A percentile compares a stretch with the other conserved stretches of the same genome.
Conservation (phyloP, 2,329 filamentous ascomycete genomes). For the Rugonectria rugulosa region DNA sequence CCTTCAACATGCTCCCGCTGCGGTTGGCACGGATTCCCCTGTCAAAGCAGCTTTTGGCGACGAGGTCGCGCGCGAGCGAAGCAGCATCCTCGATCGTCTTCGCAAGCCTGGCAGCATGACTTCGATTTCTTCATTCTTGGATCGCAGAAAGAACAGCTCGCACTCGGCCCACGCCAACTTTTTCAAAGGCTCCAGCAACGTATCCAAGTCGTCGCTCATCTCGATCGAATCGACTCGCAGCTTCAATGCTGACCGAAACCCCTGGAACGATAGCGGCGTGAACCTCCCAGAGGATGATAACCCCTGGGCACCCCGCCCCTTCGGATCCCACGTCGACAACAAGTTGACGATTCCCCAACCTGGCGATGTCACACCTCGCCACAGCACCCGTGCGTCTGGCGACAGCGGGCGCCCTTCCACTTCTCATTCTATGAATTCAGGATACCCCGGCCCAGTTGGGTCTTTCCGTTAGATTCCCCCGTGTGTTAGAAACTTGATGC, state of each 20-base stretch:
- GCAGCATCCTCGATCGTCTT: conserved; percentile 88
- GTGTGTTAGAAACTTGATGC: conserved; percentile 57
- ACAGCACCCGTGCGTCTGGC: conserved; percentile 83
- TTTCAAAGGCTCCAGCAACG: conserved; percentile 91
- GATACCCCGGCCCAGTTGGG: conserved; percentile 93
- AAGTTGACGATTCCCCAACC: conserved; percentile 72
- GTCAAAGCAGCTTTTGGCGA: conserved; percentile 86
- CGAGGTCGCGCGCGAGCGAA: conserved; percentile 79
- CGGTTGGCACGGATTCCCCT: conserved; percentile 84
- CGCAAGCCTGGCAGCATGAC: conserved; percentile 95
- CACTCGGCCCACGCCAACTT: conserved; percentile 83
- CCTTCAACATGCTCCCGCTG: conserved; percentile 86
- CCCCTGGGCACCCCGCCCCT: conserved; percentile 68
- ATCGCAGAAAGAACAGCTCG: conserved; percentile 91
- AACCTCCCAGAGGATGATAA: conserved; percentile 91
- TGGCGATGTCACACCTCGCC: conserved; percentile 84
- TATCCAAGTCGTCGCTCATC: conserved; percentile 93
- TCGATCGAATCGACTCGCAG: conserved; percentile 96
- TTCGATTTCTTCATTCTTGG: conserved; percentile 94
- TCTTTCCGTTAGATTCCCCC: conserved; percentile 80
- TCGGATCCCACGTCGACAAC: conserved; percentile 70
- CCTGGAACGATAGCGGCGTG: conserved; percentile 97
- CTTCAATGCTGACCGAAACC: conserved; percentile 89
- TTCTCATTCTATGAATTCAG: conserved; percentile 94
- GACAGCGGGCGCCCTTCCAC: conserved; percentile 93